A percentile compares a stretch with the other conserved stretches of the same genome.
phyloP scores from a whole-genome alignment of 208 protist genomes.

The Wallacemonas sp. region DNA sequence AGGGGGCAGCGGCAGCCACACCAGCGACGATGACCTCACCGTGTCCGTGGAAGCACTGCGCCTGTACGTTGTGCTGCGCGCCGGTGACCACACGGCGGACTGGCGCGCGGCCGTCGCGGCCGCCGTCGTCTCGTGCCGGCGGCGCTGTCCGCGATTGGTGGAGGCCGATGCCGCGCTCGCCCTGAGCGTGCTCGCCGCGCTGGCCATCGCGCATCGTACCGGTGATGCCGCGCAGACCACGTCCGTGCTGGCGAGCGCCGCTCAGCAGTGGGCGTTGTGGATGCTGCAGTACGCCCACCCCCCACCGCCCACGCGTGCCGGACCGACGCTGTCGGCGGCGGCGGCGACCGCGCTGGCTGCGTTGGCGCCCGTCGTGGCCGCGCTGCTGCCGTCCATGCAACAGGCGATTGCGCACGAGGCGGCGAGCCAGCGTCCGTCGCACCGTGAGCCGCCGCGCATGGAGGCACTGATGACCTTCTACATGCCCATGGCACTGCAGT shows the following conservation, averaged over 20 bases:
- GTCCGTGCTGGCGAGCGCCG: conserved; percentile 24
- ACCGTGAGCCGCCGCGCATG: conserved; percentile 16
- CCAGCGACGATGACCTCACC: neutral
- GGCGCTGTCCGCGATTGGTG: neutral
- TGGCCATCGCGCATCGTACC: conserved; percentile 6
- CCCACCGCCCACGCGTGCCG: neutral
- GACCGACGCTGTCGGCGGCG: conserved; percentile 20
- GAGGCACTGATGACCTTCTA: conserved; percentile 20
- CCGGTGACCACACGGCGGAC: too few relatives aligned
- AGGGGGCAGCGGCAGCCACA: neutral
- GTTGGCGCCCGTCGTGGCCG: neutral
- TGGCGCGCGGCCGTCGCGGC: too few relatives aligned
- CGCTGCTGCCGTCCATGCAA: neutral
- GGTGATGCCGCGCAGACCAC: conserved; percentile 13
- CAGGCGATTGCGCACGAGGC: neutral
- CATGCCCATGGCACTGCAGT: conserved; percentile 6
- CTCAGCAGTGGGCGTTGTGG: conserved; percentile 16
- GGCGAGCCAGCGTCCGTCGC: neutral
- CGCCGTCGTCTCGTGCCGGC: too few relatives aligned
- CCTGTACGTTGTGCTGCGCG: neutral
- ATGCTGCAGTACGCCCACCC: conserved; percentile 24
- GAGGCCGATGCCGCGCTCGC: too few relatives aligned
- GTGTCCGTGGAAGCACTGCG: neutral
- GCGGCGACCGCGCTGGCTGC: conserved; percentile 1
- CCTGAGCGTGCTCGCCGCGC: neutral